Evolutionary conservation across 2,329 filamentous ascomycete genomes (phyloP).

Genomic region (Exophiala lecanii-corni): DNA sequence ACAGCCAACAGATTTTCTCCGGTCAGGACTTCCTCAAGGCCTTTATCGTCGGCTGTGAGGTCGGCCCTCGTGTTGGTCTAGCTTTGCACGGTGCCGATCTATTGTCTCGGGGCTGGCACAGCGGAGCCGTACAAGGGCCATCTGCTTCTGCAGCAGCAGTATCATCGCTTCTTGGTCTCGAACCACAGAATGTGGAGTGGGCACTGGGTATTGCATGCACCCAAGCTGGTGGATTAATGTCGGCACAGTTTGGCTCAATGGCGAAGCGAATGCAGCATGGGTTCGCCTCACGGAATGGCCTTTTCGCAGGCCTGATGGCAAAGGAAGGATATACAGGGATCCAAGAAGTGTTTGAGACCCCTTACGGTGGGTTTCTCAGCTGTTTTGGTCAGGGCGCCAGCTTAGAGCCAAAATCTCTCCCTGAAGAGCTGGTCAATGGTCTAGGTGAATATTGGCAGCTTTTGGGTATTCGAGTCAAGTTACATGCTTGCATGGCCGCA

Average conservation of each 20-base stretch:
- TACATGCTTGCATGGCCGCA: conserved; percentile 36
- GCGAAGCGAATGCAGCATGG: conserved; percentile 46
- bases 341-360: conserved; percentile 38
- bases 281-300: conserved; percentile 42
- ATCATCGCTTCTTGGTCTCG: conserved; percentile 32
- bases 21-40: conserved; percentile 34
- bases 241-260: conserved; percentile 41
- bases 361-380: conserved; percentile 41
- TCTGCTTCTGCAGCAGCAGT: conserved; percentile 33
- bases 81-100: conserved; percentile 38
- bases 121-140: conserved; percentile 37
- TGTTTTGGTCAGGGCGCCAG: conserved; percentile 35
- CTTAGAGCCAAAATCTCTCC: conserved; percentile 27
- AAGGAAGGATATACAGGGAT: conserved; percentile 40
- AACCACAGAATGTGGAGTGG: conserved; percentile 30
- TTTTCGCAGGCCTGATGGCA: conserved; percentile 39
- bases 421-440: conserved; percentile 29
- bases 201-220: conserved; percentile 40
- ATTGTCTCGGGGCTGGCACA: conserved; percentile 40
- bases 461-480: conserved; percentile 35
- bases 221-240: conserved; percentile 39
- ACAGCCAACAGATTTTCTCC: conserved; percentile 3
- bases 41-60: conserved; percentile 39
- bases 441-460: conserved; percentile 37
- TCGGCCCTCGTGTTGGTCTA: conserved; percentile 36